Conservation (phyloP, 257 asterid species). For the Plantago elongata region DNA sequence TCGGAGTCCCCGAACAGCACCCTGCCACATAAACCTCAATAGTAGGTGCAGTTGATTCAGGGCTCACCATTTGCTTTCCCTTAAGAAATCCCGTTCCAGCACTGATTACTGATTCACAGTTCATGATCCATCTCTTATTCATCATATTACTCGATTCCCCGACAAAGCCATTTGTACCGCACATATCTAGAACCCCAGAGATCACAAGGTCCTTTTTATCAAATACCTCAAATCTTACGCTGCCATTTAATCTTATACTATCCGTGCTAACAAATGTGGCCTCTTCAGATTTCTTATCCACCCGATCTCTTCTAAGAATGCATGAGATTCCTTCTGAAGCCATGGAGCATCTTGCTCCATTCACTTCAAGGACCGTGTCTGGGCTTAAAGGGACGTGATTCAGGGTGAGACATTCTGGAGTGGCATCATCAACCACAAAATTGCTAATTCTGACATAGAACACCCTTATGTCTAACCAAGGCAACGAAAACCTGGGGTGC, state of each 20-base stretch:
- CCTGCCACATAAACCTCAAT: constrained; percentile 90
- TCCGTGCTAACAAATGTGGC: constrained; percentile 85
- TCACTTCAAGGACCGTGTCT: constrained; percentile 73
- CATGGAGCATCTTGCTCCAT: constrained; percentile 55
- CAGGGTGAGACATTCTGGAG: constrained; percentile 68
- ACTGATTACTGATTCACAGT: constrained; percentile 57
- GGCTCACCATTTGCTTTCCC: constrained; percentile 47
- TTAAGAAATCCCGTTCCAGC: constrained; percentile 56
- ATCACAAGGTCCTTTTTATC: constrained; percentile 54
- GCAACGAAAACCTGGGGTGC: constrained; percentile 43
- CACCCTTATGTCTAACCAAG: constrained; percentile 56
- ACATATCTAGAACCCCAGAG: constrained; percentile 65
- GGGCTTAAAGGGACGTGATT: constrained; percentile 61
- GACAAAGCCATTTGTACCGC: constrained; percentile 37
- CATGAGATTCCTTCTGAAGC: constrained; percentile 61
- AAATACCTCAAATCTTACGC: constrained; percentile 69
- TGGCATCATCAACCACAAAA: constrained; percentile 53
- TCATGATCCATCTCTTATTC: constrained; percentile 52
- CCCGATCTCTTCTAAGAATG: constrained; percentile 64
- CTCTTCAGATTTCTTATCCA: constrained; percentile 82
- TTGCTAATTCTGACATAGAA: constrained; percentile 79
- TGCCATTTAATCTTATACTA: constrained; percentile 59
- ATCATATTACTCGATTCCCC: constrained; percentile 38
- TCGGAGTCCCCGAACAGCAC: constrained; percentile 65
- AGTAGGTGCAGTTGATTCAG: constrained; percentile 50